Percentiles rank a stretch among this genome's conserved stretches.
These are phyloP conservation scores for Prosopis cineraria DNA, from an alignment of 306 rosid species.

Conservation along the genomic window DNA sequence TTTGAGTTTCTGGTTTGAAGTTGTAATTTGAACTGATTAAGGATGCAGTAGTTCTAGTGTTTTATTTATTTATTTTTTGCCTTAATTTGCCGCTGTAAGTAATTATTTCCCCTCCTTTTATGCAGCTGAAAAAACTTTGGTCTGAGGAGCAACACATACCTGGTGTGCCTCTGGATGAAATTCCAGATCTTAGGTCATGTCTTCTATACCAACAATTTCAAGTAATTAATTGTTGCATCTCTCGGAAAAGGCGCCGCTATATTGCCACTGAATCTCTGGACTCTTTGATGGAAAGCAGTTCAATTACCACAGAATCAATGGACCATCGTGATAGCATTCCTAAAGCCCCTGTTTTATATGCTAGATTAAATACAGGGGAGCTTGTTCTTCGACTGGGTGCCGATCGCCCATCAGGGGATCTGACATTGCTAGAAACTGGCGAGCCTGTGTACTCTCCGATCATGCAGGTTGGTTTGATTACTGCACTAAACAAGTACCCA, in stretches of 20 bases:
- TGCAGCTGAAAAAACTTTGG: constrained; percentile 56
- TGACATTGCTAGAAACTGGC: constrained; percentile 93
- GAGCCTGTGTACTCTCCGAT: constrained; percentile 90
- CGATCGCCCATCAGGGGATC: constrained; percentile 53
- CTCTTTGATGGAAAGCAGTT: constrained; percentile 61
- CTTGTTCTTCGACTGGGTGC: constrained; percentile 90
- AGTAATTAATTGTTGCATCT: constrained; percentile 90
- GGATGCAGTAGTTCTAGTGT: constrained; percentile 14
- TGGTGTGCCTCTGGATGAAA: constrained; percentile 74
- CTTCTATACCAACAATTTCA: constrained; percentile 86
- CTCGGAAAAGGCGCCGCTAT: constrained; percentile 73
- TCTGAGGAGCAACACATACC: constrained; percentile 67
- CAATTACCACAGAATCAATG: constrained; percentile 48
- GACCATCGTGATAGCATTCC: constrained; percentile 36
- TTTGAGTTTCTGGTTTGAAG: constrained; percentile 25
- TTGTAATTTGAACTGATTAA: constrained; percentile 15
- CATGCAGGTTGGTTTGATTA: constrained; percentile 72
- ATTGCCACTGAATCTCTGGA: constrained; percentile 80
- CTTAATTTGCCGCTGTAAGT: neutral
- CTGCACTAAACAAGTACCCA: constrained; percentile 25
- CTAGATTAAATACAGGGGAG: constrained; percentile 73
- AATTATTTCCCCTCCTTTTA: neutral
- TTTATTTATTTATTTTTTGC: no score
- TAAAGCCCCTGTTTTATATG: constrained; percentile 64
- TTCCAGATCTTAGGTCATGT: constrained; percentile 89